Conservation (phyloP, 371 early-diverging fungal species). For the Saksenaea vasiformis region DNA sequence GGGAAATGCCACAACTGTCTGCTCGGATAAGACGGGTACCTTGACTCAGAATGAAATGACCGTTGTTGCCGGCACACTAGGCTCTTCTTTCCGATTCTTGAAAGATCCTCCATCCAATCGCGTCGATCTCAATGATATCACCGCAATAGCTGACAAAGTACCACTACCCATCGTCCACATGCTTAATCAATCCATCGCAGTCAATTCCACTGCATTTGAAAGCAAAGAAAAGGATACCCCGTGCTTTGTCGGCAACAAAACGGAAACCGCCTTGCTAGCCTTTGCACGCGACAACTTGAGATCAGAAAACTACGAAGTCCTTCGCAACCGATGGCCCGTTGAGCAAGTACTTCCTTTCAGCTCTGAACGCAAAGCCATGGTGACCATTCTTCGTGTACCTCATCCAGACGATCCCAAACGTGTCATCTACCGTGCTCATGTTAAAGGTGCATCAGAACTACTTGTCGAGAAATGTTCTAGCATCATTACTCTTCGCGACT, state of each 20-base stretch:
- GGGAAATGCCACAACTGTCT: conserved; percentile 91
- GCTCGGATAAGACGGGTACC: conserved; percentile 93
- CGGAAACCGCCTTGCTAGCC: conserved; percentile 85
- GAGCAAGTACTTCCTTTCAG: conserved; percentile 79
- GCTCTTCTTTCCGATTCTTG: conserved; percentile 43
- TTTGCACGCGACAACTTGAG: conserved; percentile 49
- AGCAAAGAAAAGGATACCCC: conserved; percentile 58
- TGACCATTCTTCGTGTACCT: conserved; percentile 67
- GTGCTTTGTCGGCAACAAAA: conserved; percentile 82
- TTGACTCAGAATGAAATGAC: conserved; percentile 92
- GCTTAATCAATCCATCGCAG: conserved; percentile 64
- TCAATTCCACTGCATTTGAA: conserved; percentile 87
- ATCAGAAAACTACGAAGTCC: conserved; percentile 41
- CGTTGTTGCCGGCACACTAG: conserved; percentile 73
- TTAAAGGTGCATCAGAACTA: conserved; percentile 92
- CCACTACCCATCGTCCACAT: conserved; percentile 41
- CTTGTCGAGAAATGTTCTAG: conserved; percentile 52
- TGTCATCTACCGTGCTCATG: conserved; percentile 62
- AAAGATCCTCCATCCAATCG: conserved; percentile 34
- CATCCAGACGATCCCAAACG: conserved; percentile 29
- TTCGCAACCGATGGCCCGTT: conserved; percentile 52
- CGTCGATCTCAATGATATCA: conserved; percentile 39
- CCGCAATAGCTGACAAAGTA: conserved; percentile 25
- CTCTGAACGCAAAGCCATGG: conserved; percentile 85
- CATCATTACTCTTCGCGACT: conserved; percentile 35